Conservation (phyloP, 305 asterid genomes). For the Fraxinus latifolia region DNA sequence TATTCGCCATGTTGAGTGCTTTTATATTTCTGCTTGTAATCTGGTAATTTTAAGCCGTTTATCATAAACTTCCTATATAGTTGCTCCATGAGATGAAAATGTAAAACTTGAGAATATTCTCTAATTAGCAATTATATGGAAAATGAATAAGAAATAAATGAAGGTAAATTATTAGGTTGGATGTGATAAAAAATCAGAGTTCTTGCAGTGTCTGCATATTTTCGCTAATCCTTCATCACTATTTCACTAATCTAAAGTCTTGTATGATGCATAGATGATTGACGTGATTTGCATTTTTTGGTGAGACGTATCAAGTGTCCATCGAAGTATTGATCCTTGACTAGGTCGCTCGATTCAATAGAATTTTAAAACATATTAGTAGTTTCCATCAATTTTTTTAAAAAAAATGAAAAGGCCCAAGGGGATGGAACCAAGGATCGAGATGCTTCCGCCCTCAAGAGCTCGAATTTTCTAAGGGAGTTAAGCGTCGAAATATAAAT, state of each 20-base stretch:
- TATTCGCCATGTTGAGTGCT: background rate
- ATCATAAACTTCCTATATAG: background rate
- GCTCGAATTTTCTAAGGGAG: background rate
- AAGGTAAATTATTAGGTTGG: background rate
- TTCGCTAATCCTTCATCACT: background rate
- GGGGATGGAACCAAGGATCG: background rate
- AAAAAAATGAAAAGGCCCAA: background rate
- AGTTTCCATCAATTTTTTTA: background rate
- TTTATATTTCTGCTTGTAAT: background rate
- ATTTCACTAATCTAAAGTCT: background rate
- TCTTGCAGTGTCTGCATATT: background rate
- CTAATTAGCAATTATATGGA: conserved; percentile 14
- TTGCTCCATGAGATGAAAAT: background rate
- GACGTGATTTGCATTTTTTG: background rate
- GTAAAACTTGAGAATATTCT: background rate
- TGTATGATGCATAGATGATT: background rate
- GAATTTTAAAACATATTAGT: background rate
- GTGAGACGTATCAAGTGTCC: background rate
- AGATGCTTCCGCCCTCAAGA: background rate
- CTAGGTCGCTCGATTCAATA: background rate
- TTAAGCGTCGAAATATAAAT: background rate
- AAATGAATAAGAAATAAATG: conserved; percentile 1
- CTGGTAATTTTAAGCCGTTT: background rate
- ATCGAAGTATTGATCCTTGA: background rate
- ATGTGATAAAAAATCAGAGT: background rate